These are phyloP conservation scores for Pichia inconspicua DNA, from an alignment of 1,139 yeast species.

Conservation along the genomic window DNA sequence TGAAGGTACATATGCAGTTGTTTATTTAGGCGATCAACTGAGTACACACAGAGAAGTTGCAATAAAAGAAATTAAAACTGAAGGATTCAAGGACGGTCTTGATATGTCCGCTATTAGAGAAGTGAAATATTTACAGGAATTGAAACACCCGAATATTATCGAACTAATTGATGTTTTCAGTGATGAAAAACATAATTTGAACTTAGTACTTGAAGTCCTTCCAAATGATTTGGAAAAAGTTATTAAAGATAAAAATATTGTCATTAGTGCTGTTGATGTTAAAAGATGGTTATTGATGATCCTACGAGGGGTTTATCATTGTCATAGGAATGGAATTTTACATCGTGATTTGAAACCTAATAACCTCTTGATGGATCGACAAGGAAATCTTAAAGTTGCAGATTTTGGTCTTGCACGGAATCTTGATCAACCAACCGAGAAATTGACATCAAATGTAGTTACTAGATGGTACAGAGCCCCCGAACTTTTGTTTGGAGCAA, in stretches of 20 bases:
- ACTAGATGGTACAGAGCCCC: slow-evolving; percentile 98
- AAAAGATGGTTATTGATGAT: slow-evolving; percentile 95
- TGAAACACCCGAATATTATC: slow-evolving; percentile 76
- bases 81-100: slow-evolving; percentile 88
- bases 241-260: slow-evolving; percentile 68
- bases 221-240: slow-evolving; percentile 89
- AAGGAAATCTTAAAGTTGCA: slow-evolving; percentile 83
- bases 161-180: slow-evolving; percentile 84
- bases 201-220: slow-evolving; percentile 80
- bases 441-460: slow-evolving; percentile 85
- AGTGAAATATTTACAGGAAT: slow-evolving; percentile 84
- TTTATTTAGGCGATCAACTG: slow-evolving; percentile 68
- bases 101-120: slow-evolving; percentile 98
- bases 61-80: slow-evolving; percentile 90
- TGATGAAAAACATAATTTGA: slow-evolving; percentile 53
- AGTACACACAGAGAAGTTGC: slow-evolving; percentile 63
- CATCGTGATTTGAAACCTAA: slow-evolving; percentile 88
- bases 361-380: slow-evolving; percentile 73
- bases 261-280: slow-evolving; percentile 81
- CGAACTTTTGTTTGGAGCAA: slow-evolving; percentile 80
- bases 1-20: slow-evolving; percentile 99
- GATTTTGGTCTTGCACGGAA: slow-evolving; percentile 95
- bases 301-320: slow-evolving; percentile 86
- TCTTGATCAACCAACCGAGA: slow-evolving; percentile 70
- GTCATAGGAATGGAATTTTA: slow-evolving; percentile 81